Evolutionary conservation across 2,329 filamentous ascomycete species (phyloP).

Genomic region (Neoarthrinium moseri): DNA sequence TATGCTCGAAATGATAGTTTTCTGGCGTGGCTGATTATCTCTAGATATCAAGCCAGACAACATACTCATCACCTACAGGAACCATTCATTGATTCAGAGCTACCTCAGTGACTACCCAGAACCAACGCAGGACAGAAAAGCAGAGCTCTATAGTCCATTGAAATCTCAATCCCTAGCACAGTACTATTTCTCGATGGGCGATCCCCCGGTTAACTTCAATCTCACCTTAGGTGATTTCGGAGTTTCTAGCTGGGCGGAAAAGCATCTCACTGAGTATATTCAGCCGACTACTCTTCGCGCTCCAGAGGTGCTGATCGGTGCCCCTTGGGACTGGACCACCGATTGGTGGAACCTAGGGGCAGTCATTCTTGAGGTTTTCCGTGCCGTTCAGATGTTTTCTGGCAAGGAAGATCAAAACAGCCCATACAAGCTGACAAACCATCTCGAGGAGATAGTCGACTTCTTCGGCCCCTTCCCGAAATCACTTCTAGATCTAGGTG

Average conservation of each 20-base stretch:
- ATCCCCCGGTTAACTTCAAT: constrained; percentile 10
- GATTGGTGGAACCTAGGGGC: constrained; percentile 24
- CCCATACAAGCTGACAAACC: constrained; percentile 11
- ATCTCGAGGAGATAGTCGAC: constrained; percentile 17
- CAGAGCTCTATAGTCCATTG: constrained; percentile 1
- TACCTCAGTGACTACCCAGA: constrained; percentile 11
- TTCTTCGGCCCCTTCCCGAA: constrained; percentile 18
- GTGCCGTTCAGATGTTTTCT: constrained; percentile 16
- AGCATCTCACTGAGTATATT: constrained; percentile 16
- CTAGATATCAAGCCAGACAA: constrained; percentile 23
- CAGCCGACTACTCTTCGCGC: constrained; percentile 24
- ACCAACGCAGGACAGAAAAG: constrained; percentile 4
- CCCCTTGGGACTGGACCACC: constrained; percentile 17
- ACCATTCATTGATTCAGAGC: constrained; percentile 17
- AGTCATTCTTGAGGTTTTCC: constrained; percentile 16
- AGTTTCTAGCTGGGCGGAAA: constrained; percentile 16
- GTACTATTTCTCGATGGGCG: not conserved
- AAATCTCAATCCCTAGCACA: not conserved
- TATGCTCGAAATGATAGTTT: too few relatives aligned
- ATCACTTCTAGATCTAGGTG: constrained; percentile 14
- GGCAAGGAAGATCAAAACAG: constrained; percentile 6
- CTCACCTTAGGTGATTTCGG: constrained; percentile 22
- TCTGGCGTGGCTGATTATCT: too few relatives aligned
- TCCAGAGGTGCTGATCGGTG: constrained; percentile 21
- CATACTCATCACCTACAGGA: constrained; percentile 19